phyloP scores from a whole-genome alignment of 2,329 filamentous ascomycete species.

The Cercospora sesami region DNA sequence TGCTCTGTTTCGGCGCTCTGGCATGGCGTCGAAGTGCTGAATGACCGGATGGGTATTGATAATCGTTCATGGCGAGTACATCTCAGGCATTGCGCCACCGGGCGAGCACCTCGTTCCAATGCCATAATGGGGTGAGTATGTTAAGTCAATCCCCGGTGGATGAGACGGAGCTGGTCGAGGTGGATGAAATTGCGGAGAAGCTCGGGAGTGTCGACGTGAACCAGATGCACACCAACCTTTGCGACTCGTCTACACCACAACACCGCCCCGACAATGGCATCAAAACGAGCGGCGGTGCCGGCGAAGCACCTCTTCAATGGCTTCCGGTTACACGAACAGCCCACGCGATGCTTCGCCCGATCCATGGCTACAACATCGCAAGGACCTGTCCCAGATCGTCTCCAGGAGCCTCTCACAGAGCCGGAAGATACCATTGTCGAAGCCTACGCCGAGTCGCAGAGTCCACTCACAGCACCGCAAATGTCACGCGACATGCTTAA shows the following conservation, averaged over 20 bases:
- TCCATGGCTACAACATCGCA: slow-evolving; percentile 55
- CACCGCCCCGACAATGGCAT: slow-evolving; percentile 41
- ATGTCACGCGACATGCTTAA: slow-evolving; percentile 24
- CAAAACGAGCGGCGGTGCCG: slow-evolving; percentile 41
- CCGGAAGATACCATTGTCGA: slow-evolving; percentile 38
- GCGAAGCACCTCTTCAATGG: slow-evolving; percentile 40
- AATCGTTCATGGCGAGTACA: slow-evolving; percentile 33
- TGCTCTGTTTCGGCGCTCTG: slow-evolving; percentile 46
- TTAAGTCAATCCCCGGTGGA: not conserved
- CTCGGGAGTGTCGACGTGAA: slow-evolving; percentile 10
- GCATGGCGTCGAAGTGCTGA: slow-evolving; percentile 50
- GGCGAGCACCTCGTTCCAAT: slow-evolving; percentile 42
- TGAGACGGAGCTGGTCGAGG: not conserved
- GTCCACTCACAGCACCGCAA: slow-evolving; percentile 35
- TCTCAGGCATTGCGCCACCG: slow-evolving; percentile 33
- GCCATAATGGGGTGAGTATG: slow-evolving; percentile 23
- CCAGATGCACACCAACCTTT: slow-evolving; percentile 15
- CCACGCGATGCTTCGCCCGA: slow-evolving; percentile 45
- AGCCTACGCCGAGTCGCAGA: slow-evolving; percentile 40
- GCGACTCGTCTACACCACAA: slow-evolving; percentile 7
- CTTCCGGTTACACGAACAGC: slow-evolving; percentile 27
- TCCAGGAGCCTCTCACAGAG: slow-evolving; percentile 35
- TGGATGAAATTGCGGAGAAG: slow-evolving; percentile 12
- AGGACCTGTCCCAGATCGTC: not conserved
- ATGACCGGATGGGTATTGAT: slow-evolving; percentile 44